Conservation (phyloP, 495 filamentous ascomycete species). For the Pyrenula massariospora region DNA sequence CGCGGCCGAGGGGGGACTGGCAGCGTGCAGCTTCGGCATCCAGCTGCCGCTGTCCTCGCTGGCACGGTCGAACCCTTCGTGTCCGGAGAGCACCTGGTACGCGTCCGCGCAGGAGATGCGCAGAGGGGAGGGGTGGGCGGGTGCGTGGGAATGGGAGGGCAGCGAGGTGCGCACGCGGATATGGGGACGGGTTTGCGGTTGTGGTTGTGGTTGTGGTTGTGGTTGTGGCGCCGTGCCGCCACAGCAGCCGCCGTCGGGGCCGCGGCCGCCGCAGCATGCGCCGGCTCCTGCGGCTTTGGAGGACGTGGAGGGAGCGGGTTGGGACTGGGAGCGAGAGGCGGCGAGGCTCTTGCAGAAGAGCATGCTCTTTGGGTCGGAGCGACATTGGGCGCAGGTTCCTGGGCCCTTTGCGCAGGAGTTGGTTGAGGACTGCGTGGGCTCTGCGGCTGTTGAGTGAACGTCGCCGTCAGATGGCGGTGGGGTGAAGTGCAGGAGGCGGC, state of each 20-base stretch:
- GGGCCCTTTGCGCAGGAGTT: slow-evolving; percentile 57
- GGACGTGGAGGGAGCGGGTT: slow-evolving; percentile 6
- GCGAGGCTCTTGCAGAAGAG: slow-evolving; percentile 81
- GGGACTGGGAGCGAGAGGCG: slow-evolving; percentile 42
- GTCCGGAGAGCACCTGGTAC: slow-evolving; percentile 70
- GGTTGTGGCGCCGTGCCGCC: slow-evolving; percentile 21
- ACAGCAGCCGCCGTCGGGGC: slow-evolving; percentile 41
- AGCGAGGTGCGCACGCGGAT: background rate
- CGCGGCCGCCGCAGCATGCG: slow-evolving; percentile 40
- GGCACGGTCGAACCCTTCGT: slow-evolving; percentile 67
- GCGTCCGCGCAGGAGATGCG: slow-evolving; percentile 62
- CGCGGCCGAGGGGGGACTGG: slow-evolving; percentile 13
- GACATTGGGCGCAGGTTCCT: slow-evolving; percentile 71
- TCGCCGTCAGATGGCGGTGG: slow-evolving; percentile 61
- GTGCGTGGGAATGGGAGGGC: background rate
- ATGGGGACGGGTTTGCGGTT: background rate
- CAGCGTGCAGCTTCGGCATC: slow-evolving; percentile 62
- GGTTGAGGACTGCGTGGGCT: slow-evolving; percentile 7
- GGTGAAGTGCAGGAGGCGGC: slow-evolving; percentile 46
- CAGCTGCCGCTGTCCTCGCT: slow-evolving; percentile 63
- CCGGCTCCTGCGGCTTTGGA: slow-evolving; percentile 19
- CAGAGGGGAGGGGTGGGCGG: slow-evolving; percentile 12
- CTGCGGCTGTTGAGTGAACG: slow-evolving; percentile 27
- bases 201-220: slow-evolving; percentile 4
- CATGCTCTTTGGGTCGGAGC: slow-evolving; percentile 63